Conservation (phyloP, 257 asterid genomes). For the Forsythia suspensa region DNA sequence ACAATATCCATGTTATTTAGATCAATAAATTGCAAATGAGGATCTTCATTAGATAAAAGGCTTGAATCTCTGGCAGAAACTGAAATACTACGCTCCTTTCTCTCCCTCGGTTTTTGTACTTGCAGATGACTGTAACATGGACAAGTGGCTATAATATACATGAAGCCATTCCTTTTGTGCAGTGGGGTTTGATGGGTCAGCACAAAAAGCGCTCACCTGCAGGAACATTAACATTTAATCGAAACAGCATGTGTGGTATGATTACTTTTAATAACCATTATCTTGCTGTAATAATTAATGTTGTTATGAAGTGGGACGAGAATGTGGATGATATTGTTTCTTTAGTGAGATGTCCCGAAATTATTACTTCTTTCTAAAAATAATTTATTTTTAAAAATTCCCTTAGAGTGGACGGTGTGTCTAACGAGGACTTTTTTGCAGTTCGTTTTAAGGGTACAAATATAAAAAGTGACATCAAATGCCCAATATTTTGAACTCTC, state of each 20-base stretch:
- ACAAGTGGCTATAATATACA: slow-evolving; percentile 61
- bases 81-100: background rate
- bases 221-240: slow-evolving; percentile 43
- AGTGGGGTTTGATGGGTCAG: slow-evolving; percentile 41
- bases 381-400: too few species aligned
- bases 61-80: background rate
- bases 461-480: too few species aligned
- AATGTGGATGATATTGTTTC: too few species aligned
- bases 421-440: too few species aligned
- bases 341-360: too few species aligned
- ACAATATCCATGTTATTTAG: background rate
- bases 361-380: too few species aligned
- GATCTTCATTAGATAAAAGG: background rate
- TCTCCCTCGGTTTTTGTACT: background rate
- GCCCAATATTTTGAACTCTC: too few species aligned
- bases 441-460: too few species aligned
- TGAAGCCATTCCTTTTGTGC: slow-evolving; percentile 57
- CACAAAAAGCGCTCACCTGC: slow-evolving; percentile 41
- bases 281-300: background rate
- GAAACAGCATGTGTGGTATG: slow-evolving; percentile 55
- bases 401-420: too few species aligned
- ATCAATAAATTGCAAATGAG: background rate
- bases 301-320: too few species aligned
- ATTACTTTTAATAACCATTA: background rate
- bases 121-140: slow-evolving; percentile 67